Percentiles rank a stretch among this genome's conserved stretches.
Evolutionary conservation across 2,329 filamentous ascomycete species (phyloP).

Genomic region (Calonectria crousiana): DNA sequence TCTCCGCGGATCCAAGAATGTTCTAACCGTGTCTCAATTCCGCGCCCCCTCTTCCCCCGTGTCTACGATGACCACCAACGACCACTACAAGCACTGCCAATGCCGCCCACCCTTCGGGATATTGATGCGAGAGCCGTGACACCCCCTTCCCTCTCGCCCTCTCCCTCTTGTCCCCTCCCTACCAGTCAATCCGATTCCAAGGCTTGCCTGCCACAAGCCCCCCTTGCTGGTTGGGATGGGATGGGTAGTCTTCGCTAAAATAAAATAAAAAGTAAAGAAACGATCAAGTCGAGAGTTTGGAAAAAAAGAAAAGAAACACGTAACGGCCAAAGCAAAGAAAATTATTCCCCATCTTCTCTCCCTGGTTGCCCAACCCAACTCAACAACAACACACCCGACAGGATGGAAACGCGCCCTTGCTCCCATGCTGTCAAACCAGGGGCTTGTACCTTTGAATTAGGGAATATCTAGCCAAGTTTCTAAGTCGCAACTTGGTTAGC

Average conservation of each 20-base stretch:
- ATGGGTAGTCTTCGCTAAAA: not conserved
- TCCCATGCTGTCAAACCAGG: slow-evolving; percentile 1
- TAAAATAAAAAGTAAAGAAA: not conserved
- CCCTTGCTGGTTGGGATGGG: not conserved
- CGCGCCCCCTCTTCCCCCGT: not conserved
- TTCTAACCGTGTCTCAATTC: slow-evolving; percentile 8
- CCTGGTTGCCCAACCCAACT: slow-evolving; percentile 4
- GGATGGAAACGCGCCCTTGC: not conserved
- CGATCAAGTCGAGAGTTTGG: not conserved
- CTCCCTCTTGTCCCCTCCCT: not conserved
- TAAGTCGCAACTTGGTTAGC: not conserved
- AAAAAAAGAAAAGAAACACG: not conserved
- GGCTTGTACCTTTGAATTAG: not conserved
- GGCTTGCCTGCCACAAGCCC: not conserved
- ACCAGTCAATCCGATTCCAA: not conserved
- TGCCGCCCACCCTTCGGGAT: not conserved
- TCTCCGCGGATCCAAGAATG: slow-evolving; percentile 4
- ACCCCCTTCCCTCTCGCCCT: not conserved
- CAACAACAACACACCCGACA: slow-evolving; percentile 2
- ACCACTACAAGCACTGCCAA: not conserved
- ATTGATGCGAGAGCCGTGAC: not conserved
- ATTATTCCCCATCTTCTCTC: not conserved
- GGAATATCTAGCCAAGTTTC: not conserved
- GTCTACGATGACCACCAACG: not conserved
- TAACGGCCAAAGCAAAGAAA: slow-evolving; percentile 5